These are phyloP conservation scores for Calendula officinalis DNA, from an alignment of 129 eudicot species.

Conservation along the genomic window DNA sequence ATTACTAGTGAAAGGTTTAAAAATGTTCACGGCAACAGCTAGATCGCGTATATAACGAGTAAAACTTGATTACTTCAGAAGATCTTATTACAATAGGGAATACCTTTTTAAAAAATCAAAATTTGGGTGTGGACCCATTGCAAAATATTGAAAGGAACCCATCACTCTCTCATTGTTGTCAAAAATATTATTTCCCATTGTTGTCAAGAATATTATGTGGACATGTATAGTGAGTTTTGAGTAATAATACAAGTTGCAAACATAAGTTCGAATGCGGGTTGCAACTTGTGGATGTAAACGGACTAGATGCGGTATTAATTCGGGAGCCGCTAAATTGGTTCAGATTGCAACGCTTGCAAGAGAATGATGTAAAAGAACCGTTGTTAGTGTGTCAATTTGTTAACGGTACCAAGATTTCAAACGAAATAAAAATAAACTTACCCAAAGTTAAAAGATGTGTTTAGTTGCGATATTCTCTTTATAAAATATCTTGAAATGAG, in stretches of 20 bases:
- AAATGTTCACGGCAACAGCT: too few species aligned
- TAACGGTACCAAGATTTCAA: neutral
- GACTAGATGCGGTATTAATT: neutral
- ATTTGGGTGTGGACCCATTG: neutral
- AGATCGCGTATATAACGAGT: too few species aligned
- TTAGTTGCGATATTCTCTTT: too few species aligned
- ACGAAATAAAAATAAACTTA: neutral
- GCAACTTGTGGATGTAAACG: slow-evolving; percentile 12
- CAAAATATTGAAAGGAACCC: slow-evolving; percentile 23
- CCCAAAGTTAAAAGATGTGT: too few species aligned
- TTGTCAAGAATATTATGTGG: slow-evolving; percentile 17
- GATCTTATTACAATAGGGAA: too few species aligned
- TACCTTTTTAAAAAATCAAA: too few species aligned
- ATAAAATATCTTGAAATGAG: too few species aligned
- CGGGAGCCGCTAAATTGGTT: neutral
- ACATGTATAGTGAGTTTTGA: neutral
- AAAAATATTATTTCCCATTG: slow-evolving; percentile 23
- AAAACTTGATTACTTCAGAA: too few species aligned
- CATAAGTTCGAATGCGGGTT: neutral
- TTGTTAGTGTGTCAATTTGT: neutral
- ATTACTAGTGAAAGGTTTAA: too few species aligned
- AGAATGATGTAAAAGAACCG: neutral
- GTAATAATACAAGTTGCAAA: slow-evolving; percentile 13
- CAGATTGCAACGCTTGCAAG: neutral
- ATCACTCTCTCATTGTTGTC: slow-evolving; percentile 24